Evolutionary conservation across 768 basidiomycete species (phyloP).

Genomic region (Jaapia argillacea): DNA sequence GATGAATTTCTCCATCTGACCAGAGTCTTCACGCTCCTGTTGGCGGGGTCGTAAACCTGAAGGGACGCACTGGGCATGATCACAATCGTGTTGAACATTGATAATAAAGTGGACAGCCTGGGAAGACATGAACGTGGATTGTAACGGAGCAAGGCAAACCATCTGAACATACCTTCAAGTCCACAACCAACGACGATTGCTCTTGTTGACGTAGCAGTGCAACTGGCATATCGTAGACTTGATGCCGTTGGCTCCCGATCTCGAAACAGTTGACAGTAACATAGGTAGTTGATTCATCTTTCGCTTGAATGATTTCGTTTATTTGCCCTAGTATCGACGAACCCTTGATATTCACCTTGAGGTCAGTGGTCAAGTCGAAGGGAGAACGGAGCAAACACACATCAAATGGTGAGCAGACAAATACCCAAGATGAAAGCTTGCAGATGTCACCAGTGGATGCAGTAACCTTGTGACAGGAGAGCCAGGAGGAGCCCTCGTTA

Average conservation of each 20-base stretch:
- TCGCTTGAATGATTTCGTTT: neutral
- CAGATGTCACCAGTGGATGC: neutral
- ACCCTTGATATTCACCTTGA: neutral
- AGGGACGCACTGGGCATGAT: neutral
- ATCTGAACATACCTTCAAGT: neutral
- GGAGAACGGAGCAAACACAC: neutral
- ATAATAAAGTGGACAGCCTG: constrained; percentile 4
- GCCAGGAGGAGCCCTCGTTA: neutral
- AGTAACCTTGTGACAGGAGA: neutral
- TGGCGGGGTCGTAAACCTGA: neutral
- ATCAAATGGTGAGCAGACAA: neutral
- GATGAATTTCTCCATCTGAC: constrained; percentile 5
- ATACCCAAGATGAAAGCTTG: neutral
- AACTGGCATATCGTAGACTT: neutral
- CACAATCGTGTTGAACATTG: constrained; percentile 8
- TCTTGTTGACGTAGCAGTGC: neutral
- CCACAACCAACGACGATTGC: neutral
- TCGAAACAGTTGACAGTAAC: neutral
- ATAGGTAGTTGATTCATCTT: neutral
- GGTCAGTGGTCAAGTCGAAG: neutral
- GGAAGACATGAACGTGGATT: neutral
- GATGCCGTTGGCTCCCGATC: neutral
- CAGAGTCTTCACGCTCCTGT: constrained; percentile 5
- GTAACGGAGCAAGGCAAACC: neutral
- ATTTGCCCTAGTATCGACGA: no score